A percentile compares a stretch with the other conserved stretches of the same genome.
phyloP scores from a whole-genome alignment of 306 rosid genomes.

The Rosa chinensis region DNA sequence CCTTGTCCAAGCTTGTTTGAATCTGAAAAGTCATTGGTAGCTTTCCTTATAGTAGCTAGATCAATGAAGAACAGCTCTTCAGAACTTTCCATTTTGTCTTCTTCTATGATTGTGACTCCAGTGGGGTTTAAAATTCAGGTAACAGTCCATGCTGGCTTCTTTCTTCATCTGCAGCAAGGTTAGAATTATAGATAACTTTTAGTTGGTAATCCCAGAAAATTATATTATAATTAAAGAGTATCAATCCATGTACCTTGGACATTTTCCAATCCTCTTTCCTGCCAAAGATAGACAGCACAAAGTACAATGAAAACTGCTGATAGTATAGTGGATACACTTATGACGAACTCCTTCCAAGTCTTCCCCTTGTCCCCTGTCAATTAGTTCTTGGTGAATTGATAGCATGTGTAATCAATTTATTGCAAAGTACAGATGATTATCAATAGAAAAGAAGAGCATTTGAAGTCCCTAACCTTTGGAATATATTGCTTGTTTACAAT shows the following conservation, averaged over 20 bases:
- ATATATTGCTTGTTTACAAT: not conserved
- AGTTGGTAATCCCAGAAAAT: not conserved
- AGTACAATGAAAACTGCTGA: conserved; percentile 24
- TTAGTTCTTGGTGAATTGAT: not conserved
- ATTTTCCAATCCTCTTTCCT: conserved; percentile 8
- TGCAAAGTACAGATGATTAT: not conserved
- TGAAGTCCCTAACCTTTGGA: conserved; percentile 25
- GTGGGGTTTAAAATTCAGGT: too few relatives aligned
- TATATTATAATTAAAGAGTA: not conserved
- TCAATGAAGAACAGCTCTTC: conserved; percentile 38
- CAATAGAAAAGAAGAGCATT: not conserved
- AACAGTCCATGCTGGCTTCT: conserved; percentile 24
- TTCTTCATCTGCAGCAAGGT: conserved; percentile 8
- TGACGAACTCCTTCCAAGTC: conserved; percentile 29
- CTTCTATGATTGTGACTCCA: conserved; percentile 32
- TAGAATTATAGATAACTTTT: not conserved
- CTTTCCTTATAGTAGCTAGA: conserved; percentile 15
- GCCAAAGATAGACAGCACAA: conserved; percentile 4
- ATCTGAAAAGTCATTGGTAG: conserved; percentile 40
- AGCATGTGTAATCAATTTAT: not conserved
- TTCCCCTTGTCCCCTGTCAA: conserved; percentile 44
- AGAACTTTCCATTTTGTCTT: too few relatives aligned
- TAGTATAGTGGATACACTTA: conserved; percentile 25
- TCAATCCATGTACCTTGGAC: conserved; percentile 25
- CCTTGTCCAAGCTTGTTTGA: conserved; percentile 56